Conservation (phyloP, 106 monocot genomes). For the Amphibolis antarctica region DNA sequence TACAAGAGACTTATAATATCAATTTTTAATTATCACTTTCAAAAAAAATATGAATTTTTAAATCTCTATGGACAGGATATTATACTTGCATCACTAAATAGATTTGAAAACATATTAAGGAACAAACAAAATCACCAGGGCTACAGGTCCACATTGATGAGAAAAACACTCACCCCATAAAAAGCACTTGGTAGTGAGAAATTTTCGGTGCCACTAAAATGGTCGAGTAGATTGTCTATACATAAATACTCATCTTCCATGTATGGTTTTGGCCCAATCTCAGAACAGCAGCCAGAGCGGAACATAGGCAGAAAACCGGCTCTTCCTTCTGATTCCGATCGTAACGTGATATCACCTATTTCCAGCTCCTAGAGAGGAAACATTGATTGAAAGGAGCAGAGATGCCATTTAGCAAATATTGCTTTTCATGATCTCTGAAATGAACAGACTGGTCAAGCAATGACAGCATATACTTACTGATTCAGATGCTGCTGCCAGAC, state of each 20-base stretch:
- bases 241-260: conserved; percentile 88
- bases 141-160: no score
- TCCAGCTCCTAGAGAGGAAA: conserved; percentile 33
- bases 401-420: not conserved
- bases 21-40: no score
- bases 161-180: conserved; percentile 48
- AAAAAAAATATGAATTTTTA: not conserved
- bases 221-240: conserved; percentile 45
- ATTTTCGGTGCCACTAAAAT: conserved; percentile 16
- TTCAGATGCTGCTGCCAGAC: conserved; percentile 11
- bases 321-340: conserved; percentile 15
- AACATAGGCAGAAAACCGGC: conserved; percentile 42
- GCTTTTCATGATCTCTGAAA: not conserved
- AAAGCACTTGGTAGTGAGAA: conserved; percentile 53
- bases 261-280: conserved; percentile 37
- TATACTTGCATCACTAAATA: no score
- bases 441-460: not conserved
- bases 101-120: no score
- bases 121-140: no score
- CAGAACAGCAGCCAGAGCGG: conserved; percentile 56
- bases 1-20: not conserved
- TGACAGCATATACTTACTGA: conserved; percentile 3
- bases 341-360: conserved; percentile 17
- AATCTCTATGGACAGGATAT: not conserved
- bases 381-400: not conserved